Percentiles rank a stretch among this genome's conserved stretches.
Conservation (phyloP, 108 stramenopile genomes). For the Conticribra weissflogii region DNA sequence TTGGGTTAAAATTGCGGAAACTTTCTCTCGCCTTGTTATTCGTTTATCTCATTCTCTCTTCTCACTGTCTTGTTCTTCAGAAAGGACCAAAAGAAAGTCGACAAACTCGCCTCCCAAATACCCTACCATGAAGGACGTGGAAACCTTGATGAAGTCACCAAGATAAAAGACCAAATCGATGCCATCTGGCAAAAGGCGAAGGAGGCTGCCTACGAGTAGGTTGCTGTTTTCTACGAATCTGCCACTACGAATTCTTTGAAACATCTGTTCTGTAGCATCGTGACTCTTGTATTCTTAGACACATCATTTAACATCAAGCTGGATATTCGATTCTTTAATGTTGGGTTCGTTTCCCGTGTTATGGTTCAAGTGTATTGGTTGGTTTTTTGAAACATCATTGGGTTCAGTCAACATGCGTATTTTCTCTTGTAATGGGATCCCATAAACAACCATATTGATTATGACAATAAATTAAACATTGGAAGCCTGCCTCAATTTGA, state of each 20-base stretch:
- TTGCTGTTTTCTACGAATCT: neutral
- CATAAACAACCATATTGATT: too few relatives aligned
- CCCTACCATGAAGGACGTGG: conserved; percentile 86
- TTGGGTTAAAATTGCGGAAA: neutral
- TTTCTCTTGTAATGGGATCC: too few relatives aligned
- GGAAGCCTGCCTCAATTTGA: too few relatives aligned
- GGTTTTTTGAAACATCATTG: too few relatives aligned
- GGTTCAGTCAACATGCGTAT: too few relatives aligned
- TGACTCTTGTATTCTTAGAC: conserved; percentile 3
- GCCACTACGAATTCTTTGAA: neutral
- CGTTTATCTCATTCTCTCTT: neutral
- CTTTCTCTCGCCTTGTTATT: neutral
- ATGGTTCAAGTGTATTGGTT: too few relatives aligned
- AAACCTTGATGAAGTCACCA: conserved; percentile 81
- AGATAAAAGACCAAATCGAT: conserved; percentile 75
- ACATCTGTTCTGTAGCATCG: neutral
- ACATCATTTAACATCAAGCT: neutral
- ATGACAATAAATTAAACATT: too few relatives aligned
- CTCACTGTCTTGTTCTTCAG: conserved; percentile 34
- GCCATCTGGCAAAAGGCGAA: conserved; percentile 72
- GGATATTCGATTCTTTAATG: neutral
- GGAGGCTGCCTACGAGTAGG: conserved; percentile 55
- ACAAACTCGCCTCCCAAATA: conserved; percentile 77
- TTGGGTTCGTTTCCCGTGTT: too few relatives aligned
- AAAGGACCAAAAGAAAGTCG: conserved; percentile 88